Evolutionary conservation across 2,329 filamentous ascomycete genomes (phyloP), one percentile per base, ranked within the genome.

Genomic region (Diaporthe humulicola): DNA sequence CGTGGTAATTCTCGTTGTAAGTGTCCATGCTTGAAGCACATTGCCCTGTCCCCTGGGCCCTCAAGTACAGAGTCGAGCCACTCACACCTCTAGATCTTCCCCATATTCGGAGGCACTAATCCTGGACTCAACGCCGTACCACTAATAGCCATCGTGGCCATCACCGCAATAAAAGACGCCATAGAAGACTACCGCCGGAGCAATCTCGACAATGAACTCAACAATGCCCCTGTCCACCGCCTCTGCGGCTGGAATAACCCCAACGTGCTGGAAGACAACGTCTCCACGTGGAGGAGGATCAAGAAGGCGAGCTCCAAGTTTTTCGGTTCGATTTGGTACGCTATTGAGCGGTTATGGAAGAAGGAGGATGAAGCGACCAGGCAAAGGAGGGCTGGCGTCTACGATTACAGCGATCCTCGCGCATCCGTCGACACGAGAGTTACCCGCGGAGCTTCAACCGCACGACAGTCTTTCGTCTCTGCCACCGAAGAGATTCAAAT

Each of bases 131-230:
- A 95, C 81, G 92, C 96, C 7, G 95, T 97, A 30, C 97, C 97
- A 71, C 87, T 99, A 77, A 98, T 99, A 78, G 93, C 98, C 80
- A 98, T 99, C 84, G 88, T 99, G 71, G 86, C 90, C 76, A 90
- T 98, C 71, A 99, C 97, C 2, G 93, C 95, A 38, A 90, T 98
- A 83, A 99, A 98, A 84, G 97, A 99, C 82, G 97, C 93, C 25
- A 93, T 98, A 77, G 97, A 99, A 85, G 97, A 99, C 85, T 98
- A 95, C 87, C 91, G 97, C 79, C 90, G 97, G 84, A 98, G 96
- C 0, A 88, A 95, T 56, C 91, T 98, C 57, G 97, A 99, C 82
- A 98, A 93, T 77, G 94, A 98, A 80, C 89, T 99, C 76, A 99
- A 99, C 85, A 98, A 99, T 82, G 97, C 97, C 3, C 94, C 96